phyloP scores from a whole-genome alignment of 2,329 filamentous ascomycete genomes.

The Phaeoacremonium minimum region DNA sequence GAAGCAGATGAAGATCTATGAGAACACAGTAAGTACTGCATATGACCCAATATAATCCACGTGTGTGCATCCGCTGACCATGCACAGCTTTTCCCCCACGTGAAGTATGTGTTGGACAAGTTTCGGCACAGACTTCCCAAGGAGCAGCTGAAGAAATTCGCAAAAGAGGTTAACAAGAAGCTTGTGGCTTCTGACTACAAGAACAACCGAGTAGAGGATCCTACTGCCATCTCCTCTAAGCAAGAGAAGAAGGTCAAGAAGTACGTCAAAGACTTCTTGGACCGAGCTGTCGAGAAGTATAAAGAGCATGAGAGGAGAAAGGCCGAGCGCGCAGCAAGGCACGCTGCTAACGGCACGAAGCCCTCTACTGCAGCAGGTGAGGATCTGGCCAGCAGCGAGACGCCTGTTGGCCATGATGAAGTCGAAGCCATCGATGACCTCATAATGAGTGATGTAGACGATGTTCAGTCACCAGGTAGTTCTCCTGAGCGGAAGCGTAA shows the following conservation, averaged over 20 bases:
- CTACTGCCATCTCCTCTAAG: conserved; percentile 67
- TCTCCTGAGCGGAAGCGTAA: conserved; percentile 62
- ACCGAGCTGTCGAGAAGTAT: conserved; percentile 78
- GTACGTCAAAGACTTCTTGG: conserved; percentile 80
- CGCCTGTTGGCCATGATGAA: conserved; percentile 7
- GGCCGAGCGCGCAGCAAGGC: conserved; percentile 31
- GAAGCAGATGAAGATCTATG: conserved; percentile 93
- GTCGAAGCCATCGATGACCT: conserved; percentile 27
- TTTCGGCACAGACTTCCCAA: conserved; percentile 83
- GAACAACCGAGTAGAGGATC: conserved; percentile 79
- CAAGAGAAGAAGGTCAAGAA: conserved; percentile 79
- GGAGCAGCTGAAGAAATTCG: conserved; percentile 63
- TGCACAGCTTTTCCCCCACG: conserved; percentile 70
- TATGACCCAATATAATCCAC: no score
- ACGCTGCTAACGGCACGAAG: conserved; percentile 13
- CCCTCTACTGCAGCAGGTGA: no score
- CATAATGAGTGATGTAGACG: conserved; percentile 38
- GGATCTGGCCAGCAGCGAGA: conserved; percentile 8
- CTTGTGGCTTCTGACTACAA: conserved; percentile 91
- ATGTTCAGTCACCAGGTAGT: conserved; percentile 35
- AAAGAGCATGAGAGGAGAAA: conserved; percentile 62
- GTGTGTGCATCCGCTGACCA: neutral
- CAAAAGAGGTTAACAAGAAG: conserved; percentile 74
- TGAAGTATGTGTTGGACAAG: conserved; percentile 82
- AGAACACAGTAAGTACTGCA: conserved; percentile 72